phyloP scores from a whole-genome alignment of 441 rosid species.

The Syzygium syzygioides region DNA sequence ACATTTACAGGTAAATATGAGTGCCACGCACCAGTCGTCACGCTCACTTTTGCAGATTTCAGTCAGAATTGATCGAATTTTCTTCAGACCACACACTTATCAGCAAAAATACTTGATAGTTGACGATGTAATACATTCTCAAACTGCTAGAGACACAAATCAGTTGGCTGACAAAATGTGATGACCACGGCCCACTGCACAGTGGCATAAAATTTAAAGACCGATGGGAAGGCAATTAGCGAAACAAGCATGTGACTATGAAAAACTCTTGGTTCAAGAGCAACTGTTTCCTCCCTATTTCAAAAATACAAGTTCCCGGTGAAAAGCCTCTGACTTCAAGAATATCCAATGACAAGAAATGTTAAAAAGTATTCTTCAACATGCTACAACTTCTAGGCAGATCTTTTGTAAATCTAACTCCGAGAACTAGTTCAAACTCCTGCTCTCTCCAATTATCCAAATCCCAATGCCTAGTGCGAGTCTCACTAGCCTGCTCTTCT shows the following conservation, averaged over 20 bases:
- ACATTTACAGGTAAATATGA: not conserved
- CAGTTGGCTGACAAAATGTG: not conserved
- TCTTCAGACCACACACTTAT: not conserved
- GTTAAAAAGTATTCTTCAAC: constrained; percentile 14
- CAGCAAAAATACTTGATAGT: not conserved
- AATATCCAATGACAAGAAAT: constrained; percentile 6
- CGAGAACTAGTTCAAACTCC: constrained; percentile 12
- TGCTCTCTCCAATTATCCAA: constrained; percentile 11
- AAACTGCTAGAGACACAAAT: not conserved
- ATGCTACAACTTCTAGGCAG: constrained; percentile 31
- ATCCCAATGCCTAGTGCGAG: constrained; percentile 23
- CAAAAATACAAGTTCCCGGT: constrained; percentile 4
- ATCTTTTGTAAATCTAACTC: constrained; percentile 24
- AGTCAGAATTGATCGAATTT: not conserved
- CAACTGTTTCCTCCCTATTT: constrained; percentile 19
- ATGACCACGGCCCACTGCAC: not conserved
- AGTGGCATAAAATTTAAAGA: not conserved
- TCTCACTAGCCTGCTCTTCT: constrained; percentile 22
- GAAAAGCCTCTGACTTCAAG: constrained; percentile 21
- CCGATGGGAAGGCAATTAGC: not conserved
- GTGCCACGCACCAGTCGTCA: not conserved
- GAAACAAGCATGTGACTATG: not conserved
- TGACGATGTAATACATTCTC: not conserved
- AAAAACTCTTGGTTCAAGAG: constrained; percentile 4
- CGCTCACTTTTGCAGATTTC: not conserved